Evolutionary conservation across 1,284 basidiomycete species (phyloP), one percentile per base, ranked within the genome.

Genomic region (Trametes polyzona): DNA sequence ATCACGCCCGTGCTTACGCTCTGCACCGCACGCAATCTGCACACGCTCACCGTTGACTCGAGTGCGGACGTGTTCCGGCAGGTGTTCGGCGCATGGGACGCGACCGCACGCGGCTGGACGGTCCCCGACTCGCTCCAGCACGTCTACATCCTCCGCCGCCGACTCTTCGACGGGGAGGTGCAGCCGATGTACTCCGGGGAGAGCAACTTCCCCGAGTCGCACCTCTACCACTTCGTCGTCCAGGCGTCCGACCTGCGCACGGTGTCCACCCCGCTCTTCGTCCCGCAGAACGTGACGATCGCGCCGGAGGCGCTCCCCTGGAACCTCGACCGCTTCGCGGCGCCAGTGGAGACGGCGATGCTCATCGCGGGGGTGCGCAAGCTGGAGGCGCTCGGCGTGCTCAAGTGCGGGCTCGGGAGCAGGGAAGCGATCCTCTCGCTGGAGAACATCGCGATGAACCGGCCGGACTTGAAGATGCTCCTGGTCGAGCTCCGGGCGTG

Each of bases 31-130:
- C 65, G 65, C 21, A 67, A 63, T 6, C 71, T 78, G n/a, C 71
- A 70, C 36, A 65, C 68, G 23, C 65, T 77, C 21, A 71, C 69
- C 47, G 69, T 78, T 57, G 76, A 77, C 57, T 68, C 66, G 46
- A 74, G 73, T 2, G 76, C 76, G 21, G 74, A 74, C 55, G 69
- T 77, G 16, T 73, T 76, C 62, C 66, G 65, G 23, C 55, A 57
- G 43, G 67, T 74, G 26, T 75, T 71, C 51, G 65, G 55, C 8
- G 58, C 51, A 19, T 61, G 58, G 27, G 61, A 63, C 12, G 52
- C 65, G 7, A 40, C 55, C 47, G 47, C 51, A 27, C 63, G 63
- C 3, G 54, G 61, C 0, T 70, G 67, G 11, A 35, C 58, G 7
- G 69, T 73, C 11, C 75, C 76, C 0, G 48, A 68, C 1, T 49